Evolutionary conservation across 1,284 basidiomycete genomes (phyloP).

Genomic region (Earliella scabrosa): DNA sequence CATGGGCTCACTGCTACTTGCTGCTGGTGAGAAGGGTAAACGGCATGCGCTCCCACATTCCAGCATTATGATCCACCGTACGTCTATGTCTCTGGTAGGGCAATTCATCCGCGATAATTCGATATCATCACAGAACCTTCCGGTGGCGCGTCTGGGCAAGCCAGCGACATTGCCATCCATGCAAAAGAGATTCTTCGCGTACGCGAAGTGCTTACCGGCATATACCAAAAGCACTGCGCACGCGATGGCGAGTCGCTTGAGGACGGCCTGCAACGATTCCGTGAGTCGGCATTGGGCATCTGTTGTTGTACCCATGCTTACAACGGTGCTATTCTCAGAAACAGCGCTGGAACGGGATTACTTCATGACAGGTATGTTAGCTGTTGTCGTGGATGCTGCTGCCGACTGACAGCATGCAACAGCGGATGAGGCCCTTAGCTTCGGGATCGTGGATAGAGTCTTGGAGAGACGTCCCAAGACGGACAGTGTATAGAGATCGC

Average conservation of each 20-base stretch:
- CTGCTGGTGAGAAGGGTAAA: constrained; percentile 87
- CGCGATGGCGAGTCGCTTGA: constrained; percentile 66
- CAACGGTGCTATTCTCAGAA: constrained; percentile 55
- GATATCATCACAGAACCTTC: constrained; percentile 73
- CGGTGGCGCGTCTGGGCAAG: constrained; percentile 91
- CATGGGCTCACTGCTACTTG: constrained; percentile 90
- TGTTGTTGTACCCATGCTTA: background rate
- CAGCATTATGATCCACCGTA: constrained; percentile 97
- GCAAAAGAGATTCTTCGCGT: constrained; percentile 93
- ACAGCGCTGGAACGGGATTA: constrained; percentile 91
- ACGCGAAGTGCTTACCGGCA: constrained; percentile 78
- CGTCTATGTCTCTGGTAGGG: too few species aligned
- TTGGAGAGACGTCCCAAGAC: constrained; percentile 69
- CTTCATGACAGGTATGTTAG: constrained; percentile 81
- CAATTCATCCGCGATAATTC: too few species aligned
- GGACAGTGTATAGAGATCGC: constrained; percentile 25
- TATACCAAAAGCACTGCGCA: constrained; percentile 83
- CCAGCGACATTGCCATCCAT: constrained; percentile 92
- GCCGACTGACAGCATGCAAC: constrained; percentile 3
- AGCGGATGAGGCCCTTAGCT: constrained; percentile 86
- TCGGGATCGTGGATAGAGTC: constrained; percentile 91
- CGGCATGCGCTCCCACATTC: constrained; percentile 89
- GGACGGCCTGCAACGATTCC: constrained; percentile 75
- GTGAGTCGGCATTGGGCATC: constrained; percentile 46
- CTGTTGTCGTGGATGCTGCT: background rate